These are phyloP conservation scores for Solanum aculeatissimum DNA, from an alignment of 305 asterid genomes.

Conservation along the genomic window DNA sequence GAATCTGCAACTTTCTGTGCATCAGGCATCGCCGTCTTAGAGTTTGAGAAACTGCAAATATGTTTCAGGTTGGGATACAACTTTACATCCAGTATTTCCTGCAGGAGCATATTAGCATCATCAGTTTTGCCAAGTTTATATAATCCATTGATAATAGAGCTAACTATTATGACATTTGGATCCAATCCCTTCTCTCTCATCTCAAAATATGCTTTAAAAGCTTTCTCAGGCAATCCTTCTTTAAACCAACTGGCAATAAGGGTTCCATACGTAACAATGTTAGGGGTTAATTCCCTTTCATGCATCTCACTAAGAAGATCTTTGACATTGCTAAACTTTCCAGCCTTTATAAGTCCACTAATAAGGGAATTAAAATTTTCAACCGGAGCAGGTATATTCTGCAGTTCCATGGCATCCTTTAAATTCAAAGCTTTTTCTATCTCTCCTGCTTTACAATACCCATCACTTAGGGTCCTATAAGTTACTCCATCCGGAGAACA, in stretches of 20 bases:
- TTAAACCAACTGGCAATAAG: conserved; percentile 74
- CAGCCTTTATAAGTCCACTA: conserved; percentile 56
- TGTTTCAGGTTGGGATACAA: conserved; percentile 33
- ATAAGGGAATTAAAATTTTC: conserved; percentile 76
- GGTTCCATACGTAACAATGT: conserved; percentile 65
- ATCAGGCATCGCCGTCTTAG: conserved; percentile 21
- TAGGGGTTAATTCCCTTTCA: conserved; percentile 39
- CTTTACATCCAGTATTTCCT: conserved; percentile 48
- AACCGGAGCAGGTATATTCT: conserved; percentile 40
- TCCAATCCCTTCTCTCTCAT: conserved; percentile 57
- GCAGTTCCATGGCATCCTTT: conserved; percentile 43
- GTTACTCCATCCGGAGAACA: conserved; percentile 67
- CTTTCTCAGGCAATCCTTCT: conserved; percentile 59
- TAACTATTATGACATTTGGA: conserved; percentile 57
- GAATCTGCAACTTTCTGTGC: conserved; percentile 34
- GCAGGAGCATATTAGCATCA: conserved; percentile 55
- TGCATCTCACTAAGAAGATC: conserved; percentile 46
- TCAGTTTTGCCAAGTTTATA: conserved; percentile 49
- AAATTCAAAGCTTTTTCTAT: conserved; percentile 39
- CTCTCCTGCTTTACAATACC: conserved; percentile 65
- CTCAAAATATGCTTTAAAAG: conserved; percentile 61
- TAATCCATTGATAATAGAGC: conserved; percentile 63
- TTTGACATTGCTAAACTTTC: conserved; percentile 29
- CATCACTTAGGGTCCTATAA: conserved; percentile 59
- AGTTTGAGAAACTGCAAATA: conserved; percentile 25